Evolutionary conservation across 306 rosid genomes (phyloP), one percentile per base, ranked within the genome.

Genomic region (Quercus gilva): DNA sequence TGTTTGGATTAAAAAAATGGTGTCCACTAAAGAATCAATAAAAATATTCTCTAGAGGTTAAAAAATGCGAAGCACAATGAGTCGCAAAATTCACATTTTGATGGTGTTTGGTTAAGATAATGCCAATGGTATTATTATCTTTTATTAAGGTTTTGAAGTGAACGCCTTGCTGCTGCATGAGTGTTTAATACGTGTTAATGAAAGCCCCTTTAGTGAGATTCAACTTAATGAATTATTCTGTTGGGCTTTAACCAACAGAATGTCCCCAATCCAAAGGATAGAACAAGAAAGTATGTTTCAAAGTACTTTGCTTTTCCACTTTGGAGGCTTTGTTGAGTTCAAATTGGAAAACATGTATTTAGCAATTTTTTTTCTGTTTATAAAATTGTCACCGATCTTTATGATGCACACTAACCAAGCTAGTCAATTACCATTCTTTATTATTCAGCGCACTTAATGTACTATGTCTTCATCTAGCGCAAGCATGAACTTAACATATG

Each of bases 191-290:
- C 10, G 45, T 63, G 63, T 45, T 51, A 64, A 19, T 68, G 18
- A 18, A 45, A 33, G 55, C 23, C 78, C 58, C 5, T 84, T 11
- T 73, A 41, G 69, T 59, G 84, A 86, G 73, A 76, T 86, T 84
- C 59, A 86, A 80, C 87, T 63, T 53, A 37, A 74, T 61, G 85
- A 80, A 78, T 85, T 67, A 82, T 87, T 85, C 69, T 88, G 97
- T 78, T 88, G 81, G 80, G 74, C 84, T 92, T 90, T 87, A 87
- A 74, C 91, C 76, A 83, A 84, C 94, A 80, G 75, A 18, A 74
- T 90, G 94, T 87, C 81, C 81, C 91, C 77, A 59, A 74, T 35
- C 56, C 55, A 56, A 49, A 69, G 55, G 67, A 73, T 64, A 63
- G 58, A 52, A 68, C 78, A 75, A 64, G 75, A 79, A 86, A 73